Conservation (phyloP, 176 grass and related monocot species). For the Areca catechu region DNA sequence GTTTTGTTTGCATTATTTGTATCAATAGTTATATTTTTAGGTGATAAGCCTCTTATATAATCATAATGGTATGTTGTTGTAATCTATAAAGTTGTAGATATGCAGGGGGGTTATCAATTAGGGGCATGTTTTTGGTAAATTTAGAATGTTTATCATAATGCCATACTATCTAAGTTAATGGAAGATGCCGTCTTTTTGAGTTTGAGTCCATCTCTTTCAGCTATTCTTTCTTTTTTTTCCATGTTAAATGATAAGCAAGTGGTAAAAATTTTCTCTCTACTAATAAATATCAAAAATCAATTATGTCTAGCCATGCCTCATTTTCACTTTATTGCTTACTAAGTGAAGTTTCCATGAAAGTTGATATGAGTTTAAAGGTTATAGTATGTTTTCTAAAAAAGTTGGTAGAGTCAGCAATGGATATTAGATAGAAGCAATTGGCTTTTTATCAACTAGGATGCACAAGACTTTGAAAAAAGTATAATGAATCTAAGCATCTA, state of each 20-base stretch:
- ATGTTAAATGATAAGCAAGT: slow-evolving; percentile 85
- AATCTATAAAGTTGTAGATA: too few relatives aligned
- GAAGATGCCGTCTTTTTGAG: too few relatives aligned
- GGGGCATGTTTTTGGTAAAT: too few relatives aligned
- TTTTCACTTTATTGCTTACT: slow-evolving; percentile 91
- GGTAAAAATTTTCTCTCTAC: slow-evolving; percentile 58
- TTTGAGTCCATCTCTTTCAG: too few relatives aligned
- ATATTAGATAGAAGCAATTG: slow-evolving; percentile 68
- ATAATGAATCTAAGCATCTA: slow-evolving; percentile 52
- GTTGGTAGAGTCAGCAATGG: slow-evolving; percentile 65
- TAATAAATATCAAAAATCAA: slow-evolving; percentile 62
- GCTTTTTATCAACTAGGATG: slow-evolving; percentile 74
- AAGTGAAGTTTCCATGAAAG: slow-evolving; percentile 71
- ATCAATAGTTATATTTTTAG: too few relatives aligned
- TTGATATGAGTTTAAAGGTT: slow-evolving; percentile 47
- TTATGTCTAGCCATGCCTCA: slow-evolving; percentile 60
- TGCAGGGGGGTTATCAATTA: too few relatives aligned
- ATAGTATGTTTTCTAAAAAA: slow-evolving; percentile 66
- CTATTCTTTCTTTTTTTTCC: too few relatives aligned
- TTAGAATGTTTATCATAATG: too few relatives aligned
- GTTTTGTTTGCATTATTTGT: too few relatives aligned
- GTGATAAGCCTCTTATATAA: too few relatives aligned
- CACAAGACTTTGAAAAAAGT: slow-evolving; percentile 57
- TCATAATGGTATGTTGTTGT: too few relatives aligned
- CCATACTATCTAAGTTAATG: too few relatives aligned